Conservation (phyloP, 768 basidiomycete species). For the Termitomyces bulborhizus region DNA sequence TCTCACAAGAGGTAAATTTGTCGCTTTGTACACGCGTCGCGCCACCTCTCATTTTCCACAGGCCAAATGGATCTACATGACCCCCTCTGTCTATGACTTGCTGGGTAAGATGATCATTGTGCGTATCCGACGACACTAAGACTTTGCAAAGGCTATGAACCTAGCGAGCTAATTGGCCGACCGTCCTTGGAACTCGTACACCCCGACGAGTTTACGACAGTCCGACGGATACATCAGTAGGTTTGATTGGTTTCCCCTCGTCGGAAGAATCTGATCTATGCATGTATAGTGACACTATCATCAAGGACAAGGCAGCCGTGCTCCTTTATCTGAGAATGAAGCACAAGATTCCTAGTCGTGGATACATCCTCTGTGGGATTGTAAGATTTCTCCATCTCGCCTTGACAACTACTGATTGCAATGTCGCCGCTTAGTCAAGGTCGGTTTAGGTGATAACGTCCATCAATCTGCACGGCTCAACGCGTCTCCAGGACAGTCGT, state of each 20-base stretch:
- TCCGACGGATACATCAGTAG: constrained; percentile 68
- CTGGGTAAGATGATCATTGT: constrained; percentile 35
- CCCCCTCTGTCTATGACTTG: constrained; percentile 60
- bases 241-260: constrained; percentile 12
- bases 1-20: constrained; percentile 56
- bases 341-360: constrained; percentile 75
- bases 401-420: constrained; percentile 1
- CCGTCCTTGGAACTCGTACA: constrained; percentile 75
- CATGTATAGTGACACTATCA: constrained; percentile 60
- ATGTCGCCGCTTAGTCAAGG: constrained; percentile 9
- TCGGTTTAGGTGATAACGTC: background rate
- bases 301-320: constrained; percentile 73
- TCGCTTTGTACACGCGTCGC: constrained; percentile 3
- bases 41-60: constrained; percentile 20
- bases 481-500: constrained; percentile 50
- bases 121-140: background rate
- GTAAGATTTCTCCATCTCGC: constrained; percentile 35
- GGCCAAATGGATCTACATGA: constrained; percentile 64
- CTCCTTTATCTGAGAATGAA: constrained; percentile 73
- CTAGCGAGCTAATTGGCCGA: constrained; percentile 60
- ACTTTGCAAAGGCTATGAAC: constrained; percentile 56
- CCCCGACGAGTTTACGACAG: constrained; percentile 67
- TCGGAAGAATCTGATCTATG: background rate
- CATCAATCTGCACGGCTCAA: constrained; percentile 1
- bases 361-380: constrained; percentile 68